These are phyloP conservation scores for Chaetomidium leptoderma DNA, from an alignment of 495 filamentous ascomycete species.

Conservation along the genomic window DNA sequence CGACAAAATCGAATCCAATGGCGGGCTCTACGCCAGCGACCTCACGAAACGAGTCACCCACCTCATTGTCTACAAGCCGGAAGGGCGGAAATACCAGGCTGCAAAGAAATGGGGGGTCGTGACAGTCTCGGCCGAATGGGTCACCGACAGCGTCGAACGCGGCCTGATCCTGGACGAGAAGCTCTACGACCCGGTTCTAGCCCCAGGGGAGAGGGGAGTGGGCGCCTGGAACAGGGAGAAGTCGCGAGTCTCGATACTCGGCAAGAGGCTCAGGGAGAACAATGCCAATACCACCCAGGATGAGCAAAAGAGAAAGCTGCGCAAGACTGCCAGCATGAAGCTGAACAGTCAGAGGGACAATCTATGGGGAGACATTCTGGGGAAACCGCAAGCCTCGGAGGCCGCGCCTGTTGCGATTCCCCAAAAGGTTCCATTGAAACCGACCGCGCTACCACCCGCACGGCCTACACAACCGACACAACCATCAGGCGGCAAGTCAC, in stretches of 20 bases:
- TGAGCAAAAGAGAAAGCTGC: constrained; percentile 63
- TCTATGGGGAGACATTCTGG: constrained; percentile 86
- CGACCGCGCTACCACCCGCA: constrained; percentile 10
- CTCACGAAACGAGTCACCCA: constrained; percentile 82
- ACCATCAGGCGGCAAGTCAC: constrained; percentile 11
- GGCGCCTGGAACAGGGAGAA: constrained; percentile 70
- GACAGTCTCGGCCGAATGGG: constrained; percentile 78
- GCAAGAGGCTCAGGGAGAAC: constrained; percentile 37
- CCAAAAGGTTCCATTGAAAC: constrained; percentile 1
- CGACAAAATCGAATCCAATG: constrained; percentile 56
- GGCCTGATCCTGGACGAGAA: constrained; percentile 91
- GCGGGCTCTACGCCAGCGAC: constrained; percentile 78
- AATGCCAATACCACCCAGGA: constrained; percentile 27
- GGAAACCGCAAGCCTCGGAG: constrained; percentile 19
- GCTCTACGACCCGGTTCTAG: constrained; percentile 69
- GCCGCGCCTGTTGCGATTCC: constrained; percentile 6
- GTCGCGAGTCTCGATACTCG: constrained; percentile 34
- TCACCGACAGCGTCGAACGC: constrained; percentile 75
- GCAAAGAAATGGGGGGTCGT: constrained; percentile 74
- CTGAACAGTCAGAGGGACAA: constrained; percentile 72
- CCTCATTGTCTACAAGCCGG: constrained; percentile 71
- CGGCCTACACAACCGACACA: constrained; percentile 13
- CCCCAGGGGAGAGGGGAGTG: constrained; percentile 63
- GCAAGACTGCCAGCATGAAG: constrained; percentile 74
- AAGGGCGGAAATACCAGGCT: constrained; percentile 83